Base-by-base conservation (phyloP, 2,329 filamentous ascomycete species). In the Cladophialophora chaetospira region DNA sequence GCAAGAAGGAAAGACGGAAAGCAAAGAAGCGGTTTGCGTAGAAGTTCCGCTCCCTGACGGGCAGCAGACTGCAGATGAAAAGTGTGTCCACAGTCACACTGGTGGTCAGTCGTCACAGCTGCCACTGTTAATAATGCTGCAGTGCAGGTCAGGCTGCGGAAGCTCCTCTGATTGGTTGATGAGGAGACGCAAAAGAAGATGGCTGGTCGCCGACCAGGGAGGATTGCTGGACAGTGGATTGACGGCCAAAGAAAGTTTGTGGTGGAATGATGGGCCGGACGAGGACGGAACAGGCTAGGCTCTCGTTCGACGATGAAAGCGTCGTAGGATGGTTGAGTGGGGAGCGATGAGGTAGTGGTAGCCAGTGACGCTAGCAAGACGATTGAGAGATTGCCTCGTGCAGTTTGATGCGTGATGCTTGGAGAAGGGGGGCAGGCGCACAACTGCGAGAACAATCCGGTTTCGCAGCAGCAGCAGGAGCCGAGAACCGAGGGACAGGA, bases 261-360 rank as follows among this genome's bases (percentile, higher is more conserved):
- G 40, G 49, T 53, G 49, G 49, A 53, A 40, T 11, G 11, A n/a
- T 19, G 23, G 35, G 25, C 26, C 48, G 48, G 48, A 51, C 44
- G 38, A 46, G 31, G 33, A 47, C 23, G 43, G 43, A 40, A 5
- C 23, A 33, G 54, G 49, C 42, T 43, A 47, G 47, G 31, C 31
- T 50, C 2, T 21, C 19, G 21, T 36, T 45, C n/a, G n/a, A 29
- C 11, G 35, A 43, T 33, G 28, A 56, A 48, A 33, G 53, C 17
- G 29, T 56, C 47, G 47, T 46, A 51, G 42, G 31, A 56, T 55
- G 52, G 56, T 58, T 45, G 42, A 35, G 56, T 58, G 56, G 56
- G 47, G 51, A 45, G 56, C 44, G 33, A 45, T 52, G 56, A 55
- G 45, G 55, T 48, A 5, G 40, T 26, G 40, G 28, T 11, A 25